Conservation (phyloP, 352 stramenopile species). For the Blastocystis hominis region DNA sequence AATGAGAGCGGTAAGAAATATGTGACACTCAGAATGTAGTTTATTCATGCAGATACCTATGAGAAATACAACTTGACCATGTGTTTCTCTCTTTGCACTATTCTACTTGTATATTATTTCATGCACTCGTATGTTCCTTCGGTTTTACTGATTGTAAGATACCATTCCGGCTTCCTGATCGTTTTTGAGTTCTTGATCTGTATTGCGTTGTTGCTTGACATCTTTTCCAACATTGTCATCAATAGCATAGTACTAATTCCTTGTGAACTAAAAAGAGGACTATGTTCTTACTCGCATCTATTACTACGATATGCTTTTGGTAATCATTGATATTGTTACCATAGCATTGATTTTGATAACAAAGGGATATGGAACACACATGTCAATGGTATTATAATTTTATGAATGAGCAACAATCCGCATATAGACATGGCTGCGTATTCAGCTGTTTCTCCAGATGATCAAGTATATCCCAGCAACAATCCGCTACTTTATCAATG, state of each 20-base stretch:
- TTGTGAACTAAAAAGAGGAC: not conserved
- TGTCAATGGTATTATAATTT: not conserved
- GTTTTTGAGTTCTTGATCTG: conserved; percentile 2
- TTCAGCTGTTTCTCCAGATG: not conserved
- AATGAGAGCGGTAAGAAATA: not conserved
- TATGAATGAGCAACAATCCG: not conserved
- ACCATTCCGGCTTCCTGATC: not conserved
- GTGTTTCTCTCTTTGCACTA: not conserved
- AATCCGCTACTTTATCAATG: not conserved
- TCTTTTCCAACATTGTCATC: conserved; percentile 18
- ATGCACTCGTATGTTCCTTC: not conserved
- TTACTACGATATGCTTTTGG: conserved; percentile 24
- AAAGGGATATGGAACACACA: not conserved
- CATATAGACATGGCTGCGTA: conserved; percentile 27
- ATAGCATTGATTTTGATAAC: not conserved
- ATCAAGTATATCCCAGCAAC: conserved; percentile 14
- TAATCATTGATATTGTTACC: conserved; percentile 36
- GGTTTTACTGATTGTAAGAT: not conserved
- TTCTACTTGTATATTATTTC: not conserved
- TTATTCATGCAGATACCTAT: not conserved
- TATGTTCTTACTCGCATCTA: conserved; percentile 19
- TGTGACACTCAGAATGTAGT: not conserved
- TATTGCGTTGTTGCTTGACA: conserved; percentile 6
- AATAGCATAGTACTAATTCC: not conserved
- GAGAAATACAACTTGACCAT: conserved; percentile 14